A percentile compares a stretch with the other conserved stretches of the same genome.
Conservation (phyloP, 164 flowering plant species). For the Liquidambar formosana region DNA sequence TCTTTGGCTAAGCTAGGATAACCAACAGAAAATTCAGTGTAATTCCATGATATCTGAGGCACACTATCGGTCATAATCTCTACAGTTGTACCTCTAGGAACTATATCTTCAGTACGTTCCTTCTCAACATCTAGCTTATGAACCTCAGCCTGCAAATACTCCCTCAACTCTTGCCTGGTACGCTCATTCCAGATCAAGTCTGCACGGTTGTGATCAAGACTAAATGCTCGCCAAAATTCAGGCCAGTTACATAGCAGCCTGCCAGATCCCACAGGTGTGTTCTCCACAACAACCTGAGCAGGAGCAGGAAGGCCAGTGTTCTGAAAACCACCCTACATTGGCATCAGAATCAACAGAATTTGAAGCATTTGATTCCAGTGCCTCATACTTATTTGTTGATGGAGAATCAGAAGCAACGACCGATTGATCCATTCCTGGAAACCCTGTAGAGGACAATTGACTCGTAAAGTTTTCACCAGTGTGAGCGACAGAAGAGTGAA, state of each 20-base stretch:
- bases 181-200: slow-evolving; percentile 99
- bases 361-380: slow-evolving; percentile 43
- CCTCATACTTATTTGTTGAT: slow-evolving; percentile 22
- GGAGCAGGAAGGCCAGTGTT: slow-evolving; percentile 76
- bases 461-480: slow-evolving; percentile 37
- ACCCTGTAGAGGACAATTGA: slow-evolving; percentile 38
- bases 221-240: slow-evolving; percentile 97
- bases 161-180: slow-evolving; percentile 88
- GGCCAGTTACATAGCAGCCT: slow-evolving; percentile 90
- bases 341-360: slow-evolving; percentile 46
- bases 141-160: slow-evolving; percentile 90
- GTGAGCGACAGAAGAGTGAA: slow-evolving; percentile 34
- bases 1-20: slow-evolving; percentile 91
- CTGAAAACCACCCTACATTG: slow-evolving; percentile 31
- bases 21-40: slow-evolving; percentile 78
- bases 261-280: slow-evolving; percentile 92
- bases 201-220: slow-evolving; percentile 97
- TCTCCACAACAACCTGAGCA: slow-evolving; percentile 96
- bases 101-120: slow-evolving; percentile 93
- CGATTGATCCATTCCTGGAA: slow-evolving; percentile 40
- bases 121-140: slow-evolving; percentile 90
- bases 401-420: slow-evolving; percentile 31
- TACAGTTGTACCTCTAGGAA: slow-evolving; percentile 50
- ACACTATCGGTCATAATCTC: slow-evolving; percentile 49
- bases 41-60: slow-evolving; percentile 95